Conservation (phyloP, 2,329 filamentous ascomycete genomes). For the Fusarium dlaminii region DNA sequence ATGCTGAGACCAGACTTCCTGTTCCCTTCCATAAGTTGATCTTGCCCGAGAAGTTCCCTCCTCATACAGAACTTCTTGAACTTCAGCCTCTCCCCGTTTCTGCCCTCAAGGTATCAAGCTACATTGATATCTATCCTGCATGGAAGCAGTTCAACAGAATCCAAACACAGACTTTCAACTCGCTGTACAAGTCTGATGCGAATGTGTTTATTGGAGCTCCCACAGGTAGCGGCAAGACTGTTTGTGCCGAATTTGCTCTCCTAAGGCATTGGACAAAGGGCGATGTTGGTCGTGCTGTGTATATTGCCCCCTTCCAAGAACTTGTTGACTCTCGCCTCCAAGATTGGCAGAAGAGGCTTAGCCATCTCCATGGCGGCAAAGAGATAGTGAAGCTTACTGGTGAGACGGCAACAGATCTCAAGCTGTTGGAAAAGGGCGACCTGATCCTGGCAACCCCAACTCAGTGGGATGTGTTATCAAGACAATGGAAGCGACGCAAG, state of each 20-base stretch:
- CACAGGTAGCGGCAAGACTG: conserved; percentile 94
- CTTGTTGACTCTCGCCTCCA: conserved; percentile 82
- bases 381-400: conserved; percentile 92
- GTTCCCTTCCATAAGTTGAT: conserved; percentile 96
- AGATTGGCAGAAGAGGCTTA: conserved; percentile 85
- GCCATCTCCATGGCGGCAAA: conserved; percentile 80
- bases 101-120: conserved; percentile 87
- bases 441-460: conserved; percentile 90
- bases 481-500: conserved; percentile 96
- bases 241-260: conserved; percentile 94
- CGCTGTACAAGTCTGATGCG: conserved; percentile 88
- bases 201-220: conserved; percentile 95
- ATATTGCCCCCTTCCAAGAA: conserved; percentile 94
- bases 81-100: conserved; percentile 90
- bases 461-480: conserved; percentile 95
- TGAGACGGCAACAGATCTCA: conserved; percentile 89
- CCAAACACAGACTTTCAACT: conserved; percentile 97
- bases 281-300: conserved; percentile 78
- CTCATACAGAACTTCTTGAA: conserved; percentile 91
- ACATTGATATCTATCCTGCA: conserved; percentile 80
- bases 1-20: conserved; percentile 91
- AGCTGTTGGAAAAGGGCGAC: conserved; percentile 86
- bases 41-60: conserved; percentile 92
- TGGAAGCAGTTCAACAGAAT: conserved; percentile 96
- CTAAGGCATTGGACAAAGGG: conserved; percentile 80